phyloP scores from a whole-genome alignment of 179 eudicot genomes.

The Gypsophila paniculata region DNA sequence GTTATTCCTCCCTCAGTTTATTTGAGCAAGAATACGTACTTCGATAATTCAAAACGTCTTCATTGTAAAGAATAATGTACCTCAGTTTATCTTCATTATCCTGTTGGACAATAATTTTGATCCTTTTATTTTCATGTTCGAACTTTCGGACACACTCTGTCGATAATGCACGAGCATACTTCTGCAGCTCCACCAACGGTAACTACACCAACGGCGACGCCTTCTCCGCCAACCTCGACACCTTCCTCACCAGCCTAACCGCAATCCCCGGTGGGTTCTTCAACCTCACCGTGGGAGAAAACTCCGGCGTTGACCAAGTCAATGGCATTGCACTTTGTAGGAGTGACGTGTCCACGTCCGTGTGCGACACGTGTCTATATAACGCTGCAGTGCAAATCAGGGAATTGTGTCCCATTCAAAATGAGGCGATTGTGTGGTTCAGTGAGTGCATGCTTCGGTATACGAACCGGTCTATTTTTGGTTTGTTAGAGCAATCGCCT shows the following conservation, averaged over 20 bases:
- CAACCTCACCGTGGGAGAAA: constrained; percentile 29
- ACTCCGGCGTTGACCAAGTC: constrained; percentile 8
- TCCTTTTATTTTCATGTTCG: too few relatives aligned
- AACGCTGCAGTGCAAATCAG: constrained; percentile 14
- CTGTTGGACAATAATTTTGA: too few relatives aligned
- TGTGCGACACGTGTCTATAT: constrained; percentile 22
- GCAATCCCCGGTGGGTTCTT: constrained; percentile 17
- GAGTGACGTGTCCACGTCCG: constrained; percentile 22
- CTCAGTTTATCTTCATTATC: too few relatives aligned
- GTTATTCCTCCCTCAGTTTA: too few relatives aligned
- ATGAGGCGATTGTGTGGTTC: constrained; percentile 34
- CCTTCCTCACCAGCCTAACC: constrained; percentile 28
- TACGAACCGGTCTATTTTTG: constrained; percentile 19
- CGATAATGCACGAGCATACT: too few relatives aligned
- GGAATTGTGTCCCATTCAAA: constrained; percentile 34
- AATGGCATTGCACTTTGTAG: too few relatives aligned
- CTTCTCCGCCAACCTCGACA: constrained; percentile 35
- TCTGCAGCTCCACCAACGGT: constrained; percentile 15
- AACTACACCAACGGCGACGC: constrained; percentile 31
- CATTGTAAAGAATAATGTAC: too few relatives aligned
- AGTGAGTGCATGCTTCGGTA: constrained; percentile 36
- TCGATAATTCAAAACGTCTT: too few relatives aligned
- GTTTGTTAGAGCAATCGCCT: not conserved
- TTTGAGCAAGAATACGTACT: too few relatives aligned
- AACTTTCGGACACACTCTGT: too few relatives aligned